These are phyloP conservation scores for Dendrobium huoshanense DNA, from an alignment of 106 monocot genomes.

Conservation along the genomic window DNA sequence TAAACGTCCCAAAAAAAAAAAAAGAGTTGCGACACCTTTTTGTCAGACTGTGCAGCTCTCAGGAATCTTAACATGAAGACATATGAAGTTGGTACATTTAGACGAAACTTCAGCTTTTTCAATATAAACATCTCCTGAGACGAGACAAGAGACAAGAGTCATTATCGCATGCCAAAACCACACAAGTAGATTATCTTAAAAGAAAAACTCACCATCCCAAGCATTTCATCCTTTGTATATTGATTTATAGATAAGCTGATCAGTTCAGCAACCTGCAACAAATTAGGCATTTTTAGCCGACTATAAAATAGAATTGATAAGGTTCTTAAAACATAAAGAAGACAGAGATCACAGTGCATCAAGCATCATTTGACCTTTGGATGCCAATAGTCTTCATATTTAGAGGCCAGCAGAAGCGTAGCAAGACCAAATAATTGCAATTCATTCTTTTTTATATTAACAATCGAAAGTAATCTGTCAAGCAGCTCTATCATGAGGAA, in stretches of 20 bases:
- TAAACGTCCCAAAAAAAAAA: no score
- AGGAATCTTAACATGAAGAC: slow-evolving; percentile 54
- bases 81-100: slow-evolving; percentile 50
- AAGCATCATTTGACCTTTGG: slow-evolving; percentile 30
- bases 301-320: not conserved
- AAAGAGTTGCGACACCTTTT: slow-evolving; percentile 12
- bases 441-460: slow-evolving; percentile 28
- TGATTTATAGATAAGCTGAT: slow-evolving; percentile 29
- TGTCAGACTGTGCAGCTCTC: slow-evolving; percentile 40
- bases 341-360: not conserved
- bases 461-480: slow-evolving; percentile 40
- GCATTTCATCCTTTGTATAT: slow-evolving; percentile 39
- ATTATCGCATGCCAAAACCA: not conserved
- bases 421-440: slow-evolving; percentile 49
- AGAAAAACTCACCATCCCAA: slow-evolving; percentile 30
- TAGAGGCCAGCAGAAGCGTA: slow-evolving; percentile 40
- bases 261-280: slow-evolving; percentile 39
- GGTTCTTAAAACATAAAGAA: not conserved
- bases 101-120: slow-evolving; percentile 26
- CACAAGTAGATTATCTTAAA: not conserved
- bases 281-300: not conserved
- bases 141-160: not conserved
- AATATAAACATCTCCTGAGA: slow-evolving; percentile 38
- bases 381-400: slow-evolving; percentile 59
- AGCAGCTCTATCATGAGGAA: slow-evolving; percentile 56